These are phyloP conservation scores for Avena eriantha DNA, from an alignment of 176 grass and related monocot species.

Conservation along the genomic window DNA sequence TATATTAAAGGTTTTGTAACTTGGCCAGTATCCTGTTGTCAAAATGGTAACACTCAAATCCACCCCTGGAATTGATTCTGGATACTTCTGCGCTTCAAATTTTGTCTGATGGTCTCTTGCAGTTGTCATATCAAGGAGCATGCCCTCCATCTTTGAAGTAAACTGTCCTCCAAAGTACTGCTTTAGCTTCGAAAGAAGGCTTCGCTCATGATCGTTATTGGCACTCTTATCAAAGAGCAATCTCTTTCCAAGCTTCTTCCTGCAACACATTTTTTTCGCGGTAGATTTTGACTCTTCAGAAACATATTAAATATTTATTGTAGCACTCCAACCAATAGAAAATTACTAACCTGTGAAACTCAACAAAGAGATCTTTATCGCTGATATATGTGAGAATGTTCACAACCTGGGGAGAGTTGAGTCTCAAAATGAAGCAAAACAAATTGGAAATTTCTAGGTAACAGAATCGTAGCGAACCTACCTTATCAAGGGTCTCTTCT, in stretches of 20 bases:
- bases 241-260: constrained; percentile 39
- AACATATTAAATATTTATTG: background rate
- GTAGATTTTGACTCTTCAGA: background rate
- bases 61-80: constrained; percentile 44
- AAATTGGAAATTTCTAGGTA: background rate
- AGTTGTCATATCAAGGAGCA: constrained; percentile 58
- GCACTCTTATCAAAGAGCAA: constrained; percentile 66
- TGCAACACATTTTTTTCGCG: background rate
- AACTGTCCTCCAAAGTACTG: constrained; percentile 71
- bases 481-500: constrained; percentile 72
- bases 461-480: constrained; percentile 18
- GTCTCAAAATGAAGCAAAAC: background rate
- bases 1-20: constrained; percentile 70
- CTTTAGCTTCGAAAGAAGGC: constrained; percentile 69
- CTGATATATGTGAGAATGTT: constrained; percentile 49
- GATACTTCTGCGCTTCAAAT: constrained; percentile 45
- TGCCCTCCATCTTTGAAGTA: constrained; percentile 71
- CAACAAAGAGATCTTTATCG: constrained; percentile 59
- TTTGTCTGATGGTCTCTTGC: constrained; percentile 55
- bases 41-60: constrained; percentile 64
- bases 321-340: background rate
- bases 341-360: constrained; percentile 53
- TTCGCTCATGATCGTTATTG: constrained; percentile 69
- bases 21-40: constrained; percentile 69
- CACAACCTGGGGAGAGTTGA: constrained; percentile 39